Evolutionary conservation across 1,284 basidiomycete genomes (phyloP), one percentile per base, ranked within the genome.

Genomic region (Cutaneotrichosporon sp.): DNA sequence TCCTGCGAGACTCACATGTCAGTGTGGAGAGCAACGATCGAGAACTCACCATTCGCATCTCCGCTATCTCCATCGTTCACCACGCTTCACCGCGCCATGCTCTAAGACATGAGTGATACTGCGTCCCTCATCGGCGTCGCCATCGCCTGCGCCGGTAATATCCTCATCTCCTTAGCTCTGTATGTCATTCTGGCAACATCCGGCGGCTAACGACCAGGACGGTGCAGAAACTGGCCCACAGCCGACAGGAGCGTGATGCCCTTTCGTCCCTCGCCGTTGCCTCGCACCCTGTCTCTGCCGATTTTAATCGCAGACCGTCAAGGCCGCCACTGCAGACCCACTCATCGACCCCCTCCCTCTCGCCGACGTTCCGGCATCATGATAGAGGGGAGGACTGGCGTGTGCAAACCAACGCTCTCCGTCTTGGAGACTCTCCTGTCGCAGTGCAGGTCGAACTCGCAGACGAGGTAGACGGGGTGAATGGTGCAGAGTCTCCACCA

Each of bases 191-290:
- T 12, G 9, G n/a, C 34, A 19, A 31, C 17, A n/a, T 26, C 27
- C 35, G 14, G 11, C 39, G 25, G 29, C 54, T 51, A 16, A 48
- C 45, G 14, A 25, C 6, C 52, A 74, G 72, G 49, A 92, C 91
- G 68, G 78, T 88, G 35, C 92, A 96, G 75, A 96, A 96, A 71
- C 82, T 96, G 6, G 90, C 90, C 0, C 92, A 97, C 75, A 80
- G 81, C 63, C 80, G 86, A 31, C 77, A 90, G 22, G 84, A 84
- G n/a, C 20, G 24, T 32, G 32, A 41, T 17, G 25, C 45, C 19
- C 16, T 41, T 24, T 41, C 38, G 14, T 41, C 38, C 14, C 24
- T 41, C 32, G 35, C 22, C 31, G 16, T 31, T n/a, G 9, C 32
- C 33, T 7, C 31, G 3, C 51, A 5, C 33, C 42, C 46, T 0